Evolutionary conservation across 805 yeast genomes (phyloP).

Genomic region (Candida germanica): DNA sequence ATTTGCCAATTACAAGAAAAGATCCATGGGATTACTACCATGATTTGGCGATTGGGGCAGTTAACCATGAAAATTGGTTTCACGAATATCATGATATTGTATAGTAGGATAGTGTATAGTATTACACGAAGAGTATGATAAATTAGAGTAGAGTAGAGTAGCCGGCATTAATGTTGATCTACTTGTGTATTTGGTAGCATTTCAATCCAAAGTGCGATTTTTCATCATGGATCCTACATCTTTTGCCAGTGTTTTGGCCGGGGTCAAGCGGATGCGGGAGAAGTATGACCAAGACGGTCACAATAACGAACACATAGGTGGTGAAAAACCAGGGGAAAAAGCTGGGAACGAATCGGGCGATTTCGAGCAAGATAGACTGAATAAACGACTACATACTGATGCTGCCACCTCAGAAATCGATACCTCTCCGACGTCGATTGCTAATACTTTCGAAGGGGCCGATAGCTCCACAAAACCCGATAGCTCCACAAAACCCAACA

Average conservation of each 20-base stretch:
- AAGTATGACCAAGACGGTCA: conserved; percentile 23
- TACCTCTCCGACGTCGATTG: neutral
- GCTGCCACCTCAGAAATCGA: neutral
- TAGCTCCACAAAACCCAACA: neutral
- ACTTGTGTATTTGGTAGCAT: too few relatives aligned
- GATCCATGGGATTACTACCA: conserved; percentile 33
- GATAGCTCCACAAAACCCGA: neutral
- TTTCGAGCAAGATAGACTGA: neutral
- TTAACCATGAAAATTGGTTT: conserved; percentile 20
- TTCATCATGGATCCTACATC: conserved; percentile 51
- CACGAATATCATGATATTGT: conserved; percentile 10
- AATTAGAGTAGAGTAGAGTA: too few relatives aligned
- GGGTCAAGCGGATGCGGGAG: conserved; percentile 60
- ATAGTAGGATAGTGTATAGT: conserved; percentile 3
- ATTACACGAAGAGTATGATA: too few relatives aligned
- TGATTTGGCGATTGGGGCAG: conserved; percentile 17
- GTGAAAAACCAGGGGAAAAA: neutral
- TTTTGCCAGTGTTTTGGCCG: conserved; percentile 67
- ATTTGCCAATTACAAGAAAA: conserved; percentile 40
- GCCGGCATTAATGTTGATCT: too few relatives aligned
- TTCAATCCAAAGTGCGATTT: too few relatives aligned
- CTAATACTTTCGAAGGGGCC: neutral
- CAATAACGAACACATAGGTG: neutral
- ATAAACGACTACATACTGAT: neutral
- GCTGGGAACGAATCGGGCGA: neutral